These are phyloP conservation scores for Claviceps monticola DNA, from an alignment of 2,329 filamentous ascomycete species.

Conservation along the genomic window DNA sequence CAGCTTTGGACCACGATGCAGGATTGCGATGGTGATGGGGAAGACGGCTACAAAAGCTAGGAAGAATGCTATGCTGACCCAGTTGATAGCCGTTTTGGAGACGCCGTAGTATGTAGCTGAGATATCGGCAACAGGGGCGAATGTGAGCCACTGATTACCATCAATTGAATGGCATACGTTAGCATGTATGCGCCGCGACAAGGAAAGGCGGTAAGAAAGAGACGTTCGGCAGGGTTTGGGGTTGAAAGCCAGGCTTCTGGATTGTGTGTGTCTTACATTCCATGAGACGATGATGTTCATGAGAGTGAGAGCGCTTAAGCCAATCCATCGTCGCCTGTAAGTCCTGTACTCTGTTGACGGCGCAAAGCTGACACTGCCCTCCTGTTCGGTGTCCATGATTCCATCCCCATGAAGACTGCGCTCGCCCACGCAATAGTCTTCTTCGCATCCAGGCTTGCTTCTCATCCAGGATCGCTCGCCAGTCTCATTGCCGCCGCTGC, in stretches of 20 bases:
- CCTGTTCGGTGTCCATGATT: conserved; percentile 10
- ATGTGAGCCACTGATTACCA: conserved; percentile 62
- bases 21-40: conserved; percentile 60
- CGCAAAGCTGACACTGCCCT: conserved; percentile 9
- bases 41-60: conserved; percentile 67
- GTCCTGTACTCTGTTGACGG: conserved; percentile 24
- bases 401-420: conserved; percentile 9
- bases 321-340: conserved; percentile 85
- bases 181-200: neutral
- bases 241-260: neutral
- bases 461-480: conserved; percentile 16
- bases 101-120: conserved; percentile 65
- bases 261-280: conserved; percentile 53
- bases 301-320: conserved; percentile 67
- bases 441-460: conserved; percentile 17
- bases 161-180: neutral
- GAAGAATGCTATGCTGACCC: conserved; percentile 78
- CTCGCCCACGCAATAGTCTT: conserved; percentile 16
- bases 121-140: conserved; percentile 65
- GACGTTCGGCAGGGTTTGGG: neutral
- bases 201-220: neutral
- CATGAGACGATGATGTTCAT: conserved; percentile 90
- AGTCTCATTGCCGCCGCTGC: neutral
- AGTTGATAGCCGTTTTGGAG: conserved; percentile 68
- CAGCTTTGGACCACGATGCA: conserved; percentile 67